Percentiles rank a stretch among this genome's conserved stretches.
Conservation (phyloP, 2,329 filamentous ascomycete species). For the Alternaria longipes region DNA sequence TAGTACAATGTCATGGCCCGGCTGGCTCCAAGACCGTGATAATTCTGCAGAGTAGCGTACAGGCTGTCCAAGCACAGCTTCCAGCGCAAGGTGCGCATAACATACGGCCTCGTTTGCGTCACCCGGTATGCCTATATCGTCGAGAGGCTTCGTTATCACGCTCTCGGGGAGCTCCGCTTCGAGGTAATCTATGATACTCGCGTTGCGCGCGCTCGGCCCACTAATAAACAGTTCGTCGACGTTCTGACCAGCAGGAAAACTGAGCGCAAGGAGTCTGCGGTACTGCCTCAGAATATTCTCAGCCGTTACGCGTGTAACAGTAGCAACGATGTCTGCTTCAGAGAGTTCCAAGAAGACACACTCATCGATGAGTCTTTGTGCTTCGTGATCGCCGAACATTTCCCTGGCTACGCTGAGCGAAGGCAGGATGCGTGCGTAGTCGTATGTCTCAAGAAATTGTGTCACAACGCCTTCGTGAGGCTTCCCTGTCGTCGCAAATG, state of each 20-base stretch:
- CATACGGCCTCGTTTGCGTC: conserved; percentile 68
- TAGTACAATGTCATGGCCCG: conserved; percentile 7
- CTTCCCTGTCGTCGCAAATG: conserved; percentile 59
- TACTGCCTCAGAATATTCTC: conserved; percentile 65
- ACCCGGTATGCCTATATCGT: conserved; percentile 65
- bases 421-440: conserved; percentile 62
- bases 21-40: background rate
- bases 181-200: conserved; percentile 65
- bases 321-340: conserved; percentile 65
- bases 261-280: conserved; percentile 57
- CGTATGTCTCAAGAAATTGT: conserved; percentile 57
- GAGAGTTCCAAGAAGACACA: conserved; percentile 57
- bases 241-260: conserved; percentile 41
- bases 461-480: conserved; percentile 64
- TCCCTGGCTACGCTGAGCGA: conserved; percentile 69
- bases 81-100: conserved; percentile 70
- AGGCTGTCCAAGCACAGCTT: conserved; percentile 51
- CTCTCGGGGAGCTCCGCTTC: conserved; percentile 59
- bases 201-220: conserved; percentile 66
- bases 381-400: conserved; percentile 67
- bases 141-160: conserved; percentile 62
- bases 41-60: background rate
- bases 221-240: conserved; percentile 69
- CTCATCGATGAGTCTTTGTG: conserved; percentile 61
- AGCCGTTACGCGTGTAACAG: conserved; percentile 67